Evolutionary conservation across 2,329 filamentous ascomycete species (phyloP).

Genomic region (Falciphora oryzae): DNA sequence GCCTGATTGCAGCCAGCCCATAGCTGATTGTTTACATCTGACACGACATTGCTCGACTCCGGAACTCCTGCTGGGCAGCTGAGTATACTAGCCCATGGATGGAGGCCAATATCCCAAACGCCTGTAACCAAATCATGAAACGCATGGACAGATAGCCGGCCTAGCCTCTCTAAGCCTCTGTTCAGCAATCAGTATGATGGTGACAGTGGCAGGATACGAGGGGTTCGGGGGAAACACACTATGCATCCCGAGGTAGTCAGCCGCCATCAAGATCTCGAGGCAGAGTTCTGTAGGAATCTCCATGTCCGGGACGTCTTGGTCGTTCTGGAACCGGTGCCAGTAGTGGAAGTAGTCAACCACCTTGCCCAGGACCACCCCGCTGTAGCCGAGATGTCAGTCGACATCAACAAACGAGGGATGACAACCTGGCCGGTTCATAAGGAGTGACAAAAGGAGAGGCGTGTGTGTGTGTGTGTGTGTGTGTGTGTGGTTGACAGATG

Average conservation of each 20-base stretch:
- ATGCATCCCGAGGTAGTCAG: conserved; percentile 70
- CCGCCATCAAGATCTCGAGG: conserved; percentile 70
- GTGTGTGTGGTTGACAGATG: too few species aligned
- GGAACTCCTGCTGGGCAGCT: background rate
- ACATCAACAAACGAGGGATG: background rate
- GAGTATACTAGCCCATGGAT: background rate
- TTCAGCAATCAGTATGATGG: background rate
- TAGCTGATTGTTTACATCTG: background rate
- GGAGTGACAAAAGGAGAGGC: conserved; percentile 6
- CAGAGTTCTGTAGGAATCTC: conserved; percentile 75
- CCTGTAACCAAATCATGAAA: background rate
- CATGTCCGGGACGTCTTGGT: conserved; percentile 71
- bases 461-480: too few species aligned
- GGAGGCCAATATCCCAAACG: background rate
- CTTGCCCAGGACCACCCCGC: conserved; percentile 70
- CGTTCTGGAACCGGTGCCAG: conserved; percentile 66
- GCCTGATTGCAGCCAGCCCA: background rate
- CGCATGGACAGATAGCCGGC: background rate
- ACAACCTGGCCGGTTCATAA: background rate
- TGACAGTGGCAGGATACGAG: too few species aligned
- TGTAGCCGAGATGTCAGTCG: conserved; percentile 11
- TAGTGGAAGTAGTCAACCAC: conserved; percentile 81
- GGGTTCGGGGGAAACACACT: conserved; percentile 32
- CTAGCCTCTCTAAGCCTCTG: background rate
- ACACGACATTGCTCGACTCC: background rate